Base-by-base conservation (phyloP, 805 yeast genomes). In the Wickerhamomyces chambardii region DNA sequence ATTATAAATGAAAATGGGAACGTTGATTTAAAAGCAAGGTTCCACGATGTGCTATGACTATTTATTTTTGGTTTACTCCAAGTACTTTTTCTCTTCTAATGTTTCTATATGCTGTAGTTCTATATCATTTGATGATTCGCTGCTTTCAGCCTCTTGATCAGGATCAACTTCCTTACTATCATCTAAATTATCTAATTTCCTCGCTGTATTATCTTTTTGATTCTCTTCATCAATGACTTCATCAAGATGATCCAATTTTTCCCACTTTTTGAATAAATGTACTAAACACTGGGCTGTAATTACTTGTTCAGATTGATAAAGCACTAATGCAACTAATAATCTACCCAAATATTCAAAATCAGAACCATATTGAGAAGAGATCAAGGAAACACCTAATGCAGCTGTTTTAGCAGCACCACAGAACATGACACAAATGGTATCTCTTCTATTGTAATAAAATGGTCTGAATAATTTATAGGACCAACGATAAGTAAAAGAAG, bases 321-420 rank as follows among this genome's bases (percentile, higher is more conserved):
- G 62, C 7, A 87, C 95, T 50, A 87, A 65, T 0, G 95, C 90
- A 15, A 84, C 87, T 29, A 87, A 61, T 29, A 87, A 58, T 35
- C 72, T 70, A 15, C 95, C 95, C 42, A 85, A 59, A 44, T 75
- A 64, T 9, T 68, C 63, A 46, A 71, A 74, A 31, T 67, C 49
- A 5, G 72, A 57, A 14, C 94, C 94, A 53, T 84, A 86, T 53
- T 83, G 90, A 0, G 90, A 74, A 2, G 87, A 67, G n/a, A 82
- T 67, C 34, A 86, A 63, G 1, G 95, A 82, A 4, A 86, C 95
- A 27, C 95, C 96, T 34, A 86, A 63, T 0, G 95, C 95, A 0
- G 95, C 95, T 1, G 95, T 86, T 56, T 86, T 87, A 2, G 96
- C 95, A 5, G 95, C 90, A 10, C 95, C 95, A 57, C 95, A 84